A percentile compares a stretch with the other conserved stretches of the same genome.
phyloP scores from a whole-genome alignment of 768 basidiomycete species.

The Trametes meyenii region DNA sequence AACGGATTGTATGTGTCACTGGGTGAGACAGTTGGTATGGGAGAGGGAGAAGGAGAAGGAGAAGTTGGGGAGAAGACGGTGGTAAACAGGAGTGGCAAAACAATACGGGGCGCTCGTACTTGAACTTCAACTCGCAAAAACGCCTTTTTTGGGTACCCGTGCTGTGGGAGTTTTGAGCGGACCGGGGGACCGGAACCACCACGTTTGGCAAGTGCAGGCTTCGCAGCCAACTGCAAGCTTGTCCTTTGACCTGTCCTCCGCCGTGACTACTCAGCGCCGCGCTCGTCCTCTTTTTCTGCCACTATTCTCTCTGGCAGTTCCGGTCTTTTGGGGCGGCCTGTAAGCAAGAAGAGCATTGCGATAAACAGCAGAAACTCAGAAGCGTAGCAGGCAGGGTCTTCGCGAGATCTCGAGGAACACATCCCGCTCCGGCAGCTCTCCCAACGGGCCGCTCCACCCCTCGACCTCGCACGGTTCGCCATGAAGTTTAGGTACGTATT shows the following conservation, averaged over 20 bases:
- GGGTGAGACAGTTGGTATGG: no score
- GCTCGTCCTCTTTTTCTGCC: background rate
- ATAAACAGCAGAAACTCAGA: background rate
- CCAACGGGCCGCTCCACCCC: constrained; percentile 15
- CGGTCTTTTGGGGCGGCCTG: background rate
- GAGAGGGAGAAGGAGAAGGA: no score
- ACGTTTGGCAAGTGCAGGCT: background rate
- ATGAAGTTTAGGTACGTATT: constrained; percentile 66
- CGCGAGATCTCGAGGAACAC: constrained; percentile 23
- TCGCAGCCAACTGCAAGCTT: background rate
- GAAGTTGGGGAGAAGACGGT: no score
- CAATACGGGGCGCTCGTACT: no score
- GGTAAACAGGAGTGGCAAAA: no score
- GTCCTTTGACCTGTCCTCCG: background rate
- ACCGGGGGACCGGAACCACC: no score
- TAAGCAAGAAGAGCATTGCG: background rate
- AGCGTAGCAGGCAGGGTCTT: constrained; percentile 3
- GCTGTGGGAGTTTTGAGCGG: no score
- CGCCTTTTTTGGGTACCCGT: no score
- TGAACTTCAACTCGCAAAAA: no score
- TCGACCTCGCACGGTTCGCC: constrained; percentile 28
- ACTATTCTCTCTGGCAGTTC: background rate
- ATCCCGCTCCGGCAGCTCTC: constrained; percentile 32
- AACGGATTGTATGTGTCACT: no score
- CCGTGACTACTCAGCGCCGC: background rate